Evolutionary conservation across 768 basidiomycete genomes (phyloP), one percentile per base, ranked within the genome.

Genomic region (Boletus pseudopeckii): DNA sequence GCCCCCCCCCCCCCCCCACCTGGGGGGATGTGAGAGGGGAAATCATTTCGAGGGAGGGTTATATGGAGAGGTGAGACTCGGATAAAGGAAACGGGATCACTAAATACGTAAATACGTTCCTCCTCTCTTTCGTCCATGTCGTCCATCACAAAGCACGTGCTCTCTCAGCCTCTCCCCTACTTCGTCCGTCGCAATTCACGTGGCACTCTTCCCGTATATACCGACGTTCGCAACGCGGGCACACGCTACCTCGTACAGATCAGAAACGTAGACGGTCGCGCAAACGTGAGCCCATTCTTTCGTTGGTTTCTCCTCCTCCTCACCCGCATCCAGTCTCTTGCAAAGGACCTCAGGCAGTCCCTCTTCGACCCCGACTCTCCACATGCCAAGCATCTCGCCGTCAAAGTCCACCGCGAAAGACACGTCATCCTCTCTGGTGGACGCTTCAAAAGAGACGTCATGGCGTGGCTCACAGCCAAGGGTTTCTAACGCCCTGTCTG

Each of bases 191-290:
- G 89, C 56, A 90, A 88, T 68, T 68, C 79, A 44, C 77, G 77
- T 46, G 85, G 86, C 32, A 79, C 80, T 45, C 76, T 91, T 30
- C 88, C 89, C 41, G 86, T 92, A 24, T 90, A 90, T 68, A 80
- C 85, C 28, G 86, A 90, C 66, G 65, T 88, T 42, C 82, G 85
- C 57, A 88, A 86, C 66, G 81, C 71, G 3, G 30, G 80, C 85
- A 54, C 83, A 5, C 80, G 82, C 51, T 72, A 81, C 55, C 72
- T 80, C 34, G 69, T 86, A 41, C 75, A 79, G 42, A 76, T 92
- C 53, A 80, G 84, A 48, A 86, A 90, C 69, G 74, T 92, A 9
- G 77, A 89, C 53, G 90, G 89, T 18, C 76, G 81, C 56, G 63
- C 73, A 54, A 69, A 75, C 52, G 89, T 88, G 64, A 57, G 79